These are phyloP conservation scores for Eucalyptus sp. DNA, from an alignment of 345 rosid genomes.

Conservation along the genomic window DNA sequence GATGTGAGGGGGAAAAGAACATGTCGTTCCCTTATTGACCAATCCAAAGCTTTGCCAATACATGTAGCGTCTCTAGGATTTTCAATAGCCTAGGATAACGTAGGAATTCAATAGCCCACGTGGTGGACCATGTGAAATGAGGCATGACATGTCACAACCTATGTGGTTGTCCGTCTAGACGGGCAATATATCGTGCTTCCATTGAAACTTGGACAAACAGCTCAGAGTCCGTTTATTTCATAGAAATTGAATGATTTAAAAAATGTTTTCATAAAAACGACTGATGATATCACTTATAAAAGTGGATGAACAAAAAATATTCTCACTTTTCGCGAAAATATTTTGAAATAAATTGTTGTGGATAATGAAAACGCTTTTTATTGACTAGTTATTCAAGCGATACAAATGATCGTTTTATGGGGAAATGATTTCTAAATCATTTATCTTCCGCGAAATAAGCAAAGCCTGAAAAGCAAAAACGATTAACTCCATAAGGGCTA, in stretches of 20 bases:
- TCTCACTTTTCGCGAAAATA: fast-evolving
- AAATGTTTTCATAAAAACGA: background rate
- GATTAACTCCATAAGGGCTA: background rate
- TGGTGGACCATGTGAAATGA: background rate
- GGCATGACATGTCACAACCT: background rate
- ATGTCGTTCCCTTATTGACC: background rate
- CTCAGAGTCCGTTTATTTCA: fast-evolving
- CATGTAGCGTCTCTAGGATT: too few species aligned
- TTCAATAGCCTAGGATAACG: background rate
- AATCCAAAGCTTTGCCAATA: background rate
- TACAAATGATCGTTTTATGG: fast-evolving
- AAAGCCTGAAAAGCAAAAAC: fast-evolving
- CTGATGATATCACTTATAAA: fast-evolving
- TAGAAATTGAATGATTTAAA: fast-evolving
- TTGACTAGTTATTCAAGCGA: background rate
- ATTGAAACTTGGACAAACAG: fast-evolving
- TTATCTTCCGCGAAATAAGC: background rate
- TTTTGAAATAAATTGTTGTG: background rate
- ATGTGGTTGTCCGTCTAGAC: background rate
- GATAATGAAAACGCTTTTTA: background rate
- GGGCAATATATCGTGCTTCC: background rate
- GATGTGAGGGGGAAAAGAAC: background rate
- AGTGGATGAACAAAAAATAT: fast-evolving
- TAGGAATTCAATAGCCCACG: background rate
- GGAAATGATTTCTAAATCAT: background rate